Evolutionary conservation across 257 asterid genomes (phyloP), one percentile per base, ranked within the genome.

Genomic region (Scutellaria minor): DNA sequence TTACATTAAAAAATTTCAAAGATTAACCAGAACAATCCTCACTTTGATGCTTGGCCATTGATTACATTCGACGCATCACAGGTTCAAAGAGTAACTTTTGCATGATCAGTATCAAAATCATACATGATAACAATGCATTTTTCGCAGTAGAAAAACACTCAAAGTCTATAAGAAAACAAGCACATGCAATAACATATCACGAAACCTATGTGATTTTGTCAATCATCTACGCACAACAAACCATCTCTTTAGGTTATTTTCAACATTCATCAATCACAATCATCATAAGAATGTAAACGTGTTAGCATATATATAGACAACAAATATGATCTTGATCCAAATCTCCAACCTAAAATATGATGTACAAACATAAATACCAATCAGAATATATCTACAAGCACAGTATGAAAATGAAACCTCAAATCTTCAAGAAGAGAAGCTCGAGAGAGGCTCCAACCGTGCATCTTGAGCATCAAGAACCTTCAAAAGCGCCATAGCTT

Each of bases 401-500:
- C 44, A 41, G 37, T 22, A 39, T 15, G 40, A 64, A 10, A 68
- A 48, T n/a, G 3, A 44, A 54, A 71, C 75, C 79, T 75, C 71
- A 55, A 65, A 61, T 55, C 51, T 47, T 83, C 90, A 81, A 1
- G 62, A 72, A 0, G 87, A 79, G 0, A 85, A 81, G 80, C 79
- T 54, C 44, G 78, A 63, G 45, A 61, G 14, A 8, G 66, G 5
- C 77, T 68, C 86, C 66, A 50, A 37, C 64, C 72, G 31, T 7
- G 42, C 58, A 58, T 73, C 76, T 27, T 76, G 31, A 11, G 75
- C 84, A 58, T 84, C 90, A 52, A 94, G 78, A 31, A 81, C 64
- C 72, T 84, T 84, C 78, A 91, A 68, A 73, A 94, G 85, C 14
- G 68, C 91, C 46, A 64, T 10, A 0, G 89, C 96, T 76, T 91